These are phyloP conservation scores for Hypoxylon fuscum DNA, from an alignment of 495 filamentous ascomycete species.

Conservation along the genomic window DNA sequence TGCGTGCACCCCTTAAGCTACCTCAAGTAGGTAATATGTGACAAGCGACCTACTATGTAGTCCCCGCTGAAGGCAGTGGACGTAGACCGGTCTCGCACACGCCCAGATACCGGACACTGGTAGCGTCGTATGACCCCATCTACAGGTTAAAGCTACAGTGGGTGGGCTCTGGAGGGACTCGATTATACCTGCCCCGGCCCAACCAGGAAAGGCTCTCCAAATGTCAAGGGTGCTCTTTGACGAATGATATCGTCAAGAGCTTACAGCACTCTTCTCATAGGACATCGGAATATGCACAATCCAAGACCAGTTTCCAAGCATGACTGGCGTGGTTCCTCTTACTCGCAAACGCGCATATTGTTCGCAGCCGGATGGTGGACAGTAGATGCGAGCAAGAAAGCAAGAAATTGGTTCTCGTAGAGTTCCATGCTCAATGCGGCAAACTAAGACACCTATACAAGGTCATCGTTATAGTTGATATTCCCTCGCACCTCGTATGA, in stretches of 20 bases:
- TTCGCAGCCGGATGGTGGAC: conserved; percentile 31
- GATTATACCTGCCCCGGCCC: conserved; percentile 34
- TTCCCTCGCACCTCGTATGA: conserved; percentile 8
- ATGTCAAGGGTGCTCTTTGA: conserved; percentile 28
- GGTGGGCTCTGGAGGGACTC: conserved; percentile 35
- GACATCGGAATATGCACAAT: conserved; percentile 45
- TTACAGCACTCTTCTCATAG: conserved; percentile 41
- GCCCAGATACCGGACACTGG: conserved; percentile 21
- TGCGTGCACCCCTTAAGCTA: conserved; percentile 15
- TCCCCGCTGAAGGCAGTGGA: neutral
- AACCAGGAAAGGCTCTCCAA: conserved; percentile 44
- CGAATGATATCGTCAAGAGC: conserved; percentile 43
- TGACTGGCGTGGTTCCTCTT: conserved; percentile 40
- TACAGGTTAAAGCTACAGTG: conserved; percentile 23
- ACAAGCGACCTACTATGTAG: neutral
- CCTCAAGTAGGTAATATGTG: conserved; percentile 5
- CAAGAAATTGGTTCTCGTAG: conserved; percentile 2
- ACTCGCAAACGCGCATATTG: conserved; percentile 37
- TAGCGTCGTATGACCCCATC: conserved; percentile 41
- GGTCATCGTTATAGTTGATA: conserved; percentile 11
- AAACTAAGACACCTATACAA: neutral
- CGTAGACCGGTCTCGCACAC: conserved; percentile 17
- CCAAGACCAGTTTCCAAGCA: conserved; percentile 42
- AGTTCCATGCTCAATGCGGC: conserved; percentile 1
- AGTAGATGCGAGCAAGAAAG: conserved; percentile 24